These are phyloP conservation scores for Pseudoperonospora humuli DNA, from an alignment of 352 stramenopile genomes.

Conservation along the genomic window DNA sequence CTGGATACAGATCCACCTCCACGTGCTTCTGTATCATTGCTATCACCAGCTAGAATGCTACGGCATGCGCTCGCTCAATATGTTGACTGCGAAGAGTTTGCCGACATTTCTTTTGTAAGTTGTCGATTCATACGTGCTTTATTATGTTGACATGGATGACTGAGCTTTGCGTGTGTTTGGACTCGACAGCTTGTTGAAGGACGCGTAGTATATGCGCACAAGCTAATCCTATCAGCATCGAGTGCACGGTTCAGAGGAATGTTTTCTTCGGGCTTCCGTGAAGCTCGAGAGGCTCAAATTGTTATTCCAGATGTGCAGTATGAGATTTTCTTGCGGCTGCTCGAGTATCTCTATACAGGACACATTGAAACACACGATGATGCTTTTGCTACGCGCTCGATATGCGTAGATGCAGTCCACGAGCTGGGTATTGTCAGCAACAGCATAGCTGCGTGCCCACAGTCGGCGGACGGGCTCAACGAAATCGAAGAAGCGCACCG, in stretches of 20 bases:
- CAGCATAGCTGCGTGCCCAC: constrained; percentile 18
- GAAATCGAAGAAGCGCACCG: constrained; percentile 25
- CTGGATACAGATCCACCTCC: constrained; percentile 91
- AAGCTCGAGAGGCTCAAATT: constrained; percentile 78
- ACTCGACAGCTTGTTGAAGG: constrained; percentile 83
- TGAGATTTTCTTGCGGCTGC: constrained; percentile 86
- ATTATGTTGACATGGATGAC: background rate
- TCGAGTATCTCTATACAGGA: constrained; percentile 94
- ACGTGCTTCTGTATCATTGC: constrained; percentile 68
- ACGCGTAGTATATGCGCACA: constrained; percentile 88
- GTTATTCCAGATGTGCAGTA: constrained; percentile 87
- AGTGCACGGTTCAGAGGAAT: constrained; percentile 93
- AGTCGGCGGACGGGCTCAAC: constrained; percentile 28
- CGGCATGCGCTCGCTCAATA: constrained; percentile 81
- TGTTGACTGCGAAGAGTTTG: constrained; percentile 90
- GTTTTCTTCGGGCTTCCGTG: constrained; percentile 91
- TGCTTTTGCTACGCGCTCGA: constrained; percentile 17
- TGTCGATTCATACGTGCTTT: constrained; percentile 1
- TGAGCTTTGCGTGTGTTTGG: constrained; percentile 2
- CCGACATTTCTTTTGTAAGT: constrained; percentile 91
- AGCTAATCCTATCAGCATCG: constrained; percentile 88
- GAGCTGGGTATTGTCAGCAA: constrained; percentile 18
- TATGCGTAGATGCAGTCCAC: constrained; percentile 3
- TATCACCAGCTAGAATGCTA: constrained; percentile 54
- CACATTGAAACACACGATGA: constrained; percentile 29